These are phyloP conservation scores for Dendrothele bispora DNA, from an alignment of 768 basidiomycete species.

Conservation along the genomic window DNA sequence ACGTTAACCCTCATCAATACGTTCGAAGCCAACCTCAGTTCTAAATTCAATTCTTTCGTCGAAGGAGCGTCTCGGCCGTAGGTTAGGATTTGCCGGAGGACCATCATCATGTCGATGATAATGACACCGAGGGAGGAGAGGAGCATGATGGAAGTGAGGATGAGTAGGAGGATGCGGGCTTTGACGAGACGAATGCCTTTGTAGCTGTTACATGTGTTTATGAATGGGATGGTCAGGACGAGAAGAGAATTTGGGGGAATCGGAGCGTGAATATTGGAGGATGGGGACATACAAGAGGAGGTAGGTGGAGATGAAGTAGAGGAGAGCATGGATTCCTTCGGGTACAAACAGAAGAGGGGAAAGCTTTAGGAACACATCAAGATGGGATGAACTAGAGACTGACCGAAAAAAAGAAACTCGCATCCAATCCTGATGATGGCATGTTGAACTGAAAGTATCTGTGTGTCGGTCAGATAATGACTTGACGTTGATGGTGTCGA, in stretches of 20 bases:
- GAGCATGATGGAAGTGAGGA: neutral
- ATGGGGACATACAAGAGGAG: neutral
- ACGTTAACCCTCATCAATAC: slow-evolving; percentile 1
- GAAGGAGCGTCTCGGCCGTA: neutral
- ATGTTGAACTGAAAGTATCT: neutral
- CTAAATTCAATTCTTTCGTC: neutral
- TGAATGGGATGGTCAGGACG: neutral
- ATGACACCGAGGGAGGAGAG: slow-evolving; percentile 1
- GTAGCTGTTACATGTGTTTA: neutral
- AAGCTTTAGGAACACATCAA: neutral
- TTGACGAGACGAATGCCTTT: neutral
- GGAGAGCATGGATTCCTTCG: neutral
- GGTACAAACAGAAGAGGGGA: neutral
- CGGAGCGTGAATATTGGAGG: too few relatives aligned
- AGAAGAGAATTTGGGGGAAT: neutral
- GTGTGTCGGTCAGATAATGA: neutral
- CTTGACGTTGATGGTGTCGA: neutral
- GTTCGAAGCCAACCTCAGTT: neutral
- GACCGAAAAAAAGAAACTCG: slow-evolving; percentile 3
- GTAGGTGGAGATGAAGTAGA: neutral
- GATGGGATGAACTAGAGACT: neutral
- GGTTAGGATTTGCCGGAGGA: neutral
- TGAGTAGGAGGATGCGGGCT: neutral
- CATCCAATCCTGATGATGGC: neutral
- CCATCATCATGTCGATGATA: slow-evolving; percentile 1